These are phyloP conservation scores for Salix brachista DNA, from an alignment of 345 rosid species.

Conservation along the genomic window DNA sequence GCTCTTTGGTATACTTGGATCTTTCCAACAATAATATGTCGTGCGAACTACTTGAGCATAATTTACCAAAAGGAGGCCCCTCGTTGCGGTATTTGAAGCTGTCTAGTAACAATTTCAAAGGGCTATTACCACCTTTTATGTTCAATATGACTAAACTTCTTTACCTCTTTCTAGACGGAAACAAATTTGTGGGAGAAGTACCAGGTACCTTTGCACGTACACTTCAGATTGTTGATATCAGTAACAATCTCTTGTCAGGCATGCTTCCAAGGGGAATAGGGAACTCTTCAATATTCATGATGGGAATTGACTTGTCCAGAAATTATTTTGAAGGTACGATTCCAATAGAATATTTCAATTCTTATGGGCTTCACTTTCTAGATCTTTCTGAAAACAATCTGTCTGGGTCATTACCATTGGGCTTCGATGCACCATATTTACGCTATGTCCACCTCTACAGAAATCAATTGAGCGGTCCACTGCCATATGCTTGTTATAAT, in stretches of 20 bases:
- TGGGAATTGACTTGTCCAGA: not conserved
- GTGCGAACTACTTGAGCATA: not conserved
- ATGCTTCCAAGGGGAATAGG: not conserved
- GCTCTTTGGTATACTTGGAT: not conserved
- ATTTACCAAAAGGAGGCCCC: not conserved
- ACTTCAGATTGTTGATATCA: not conserved
- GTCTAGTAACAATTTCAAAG: not conserved
- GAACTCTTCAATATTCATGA: not conserved
- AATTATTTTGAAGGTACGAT: not conserved
- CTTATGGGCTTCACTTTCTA: not conserved
- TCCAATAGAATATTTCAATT: not conserved
- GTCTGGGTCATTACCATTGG: not conserved
- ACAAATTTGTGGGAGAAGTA: not conserved
- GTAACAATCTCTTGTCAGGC: not conserved
- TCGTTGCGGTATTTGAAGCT: not conserved
- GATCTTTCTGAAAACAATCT: not conserved
- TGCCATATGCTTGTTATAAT: not conserved
- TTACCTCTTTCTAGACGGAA: conserved; percentile 4
- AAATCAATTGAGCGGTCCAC: conserved; percentile 2
- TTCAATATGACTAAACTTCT: rapidly evolving
- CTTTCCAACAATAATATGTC: conserved; percentile 12
- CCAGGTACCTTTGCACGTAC: too few relatives aligned
- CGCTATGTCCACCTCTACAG: not conserved
- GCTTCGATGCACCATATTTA: not conserved
- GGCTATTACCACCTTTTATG: not conserved